Evolutionary conservation across 495 filamentous ascomycete genomes (phyloP), one percentile per base, ranked within the genome.

Genomic region (Penicillium paradoxum): DNA sequence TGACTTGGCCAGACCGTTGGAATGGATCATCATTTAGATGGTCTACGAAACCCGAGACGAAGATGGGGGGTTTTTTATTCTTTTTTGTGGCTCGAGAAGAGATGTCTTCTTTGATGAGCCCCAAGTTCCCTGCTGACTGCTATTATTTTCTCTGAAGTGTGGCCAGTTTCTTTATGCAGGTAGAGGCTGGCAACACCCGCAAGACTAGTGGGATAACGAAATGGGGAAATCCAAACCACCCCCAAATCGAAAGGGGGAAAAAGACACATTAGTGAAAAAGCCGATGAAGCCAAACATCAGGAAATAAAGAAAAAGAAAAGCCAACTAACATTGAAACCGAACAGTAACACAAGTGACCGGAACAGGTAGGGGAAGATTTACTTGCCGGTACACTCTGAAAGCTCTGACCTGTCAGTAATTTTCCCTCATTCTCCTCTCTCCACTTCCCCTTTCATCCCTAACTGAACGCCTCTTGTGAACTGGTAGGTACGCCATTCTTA

Each of bases 1-100:
- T 46, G 51, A 65, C 62, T 65, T n/a, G 59, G 63, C 52, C 54
- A 60, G 63, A 60, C 59, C 57, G 60, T 65, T 65, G 63, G 58
- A 60, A 63, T 65, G 63, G 63, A 60, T 62, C 62, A 53, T 62
- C 59, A 51, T 47, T 54, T 30, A 29, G 34, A 29, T 33, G 45
- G 45, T 56, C 54, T 52, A 45, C 52, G 15, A 36, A 34, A 37
- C 37, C 47, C 33, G 45, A 24, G 56, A 21, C 19, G 25, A 39
- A 39, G n/a, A 32, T 36, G 39, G 27, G 21, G n/a, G 2, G 21
- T 44, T 51, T 52, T 49, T 48, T 24, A 22, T 54, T 45, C 22
- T 25, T 21, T 6, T 25, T 30, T 45, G 10, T 27, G 24, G 29
- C 39, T 49, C 51, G 40, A n/a, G 17, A 19, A 27, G 22, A 39